A percentile compares a stretch with the other conserved stretches of the same genome.
These are phyloP conservation scores for Tothia fuscella DNA, from an alignment of 2,329 filamentous ascomycete genomes.

Conservation along the genomic window DNA sequence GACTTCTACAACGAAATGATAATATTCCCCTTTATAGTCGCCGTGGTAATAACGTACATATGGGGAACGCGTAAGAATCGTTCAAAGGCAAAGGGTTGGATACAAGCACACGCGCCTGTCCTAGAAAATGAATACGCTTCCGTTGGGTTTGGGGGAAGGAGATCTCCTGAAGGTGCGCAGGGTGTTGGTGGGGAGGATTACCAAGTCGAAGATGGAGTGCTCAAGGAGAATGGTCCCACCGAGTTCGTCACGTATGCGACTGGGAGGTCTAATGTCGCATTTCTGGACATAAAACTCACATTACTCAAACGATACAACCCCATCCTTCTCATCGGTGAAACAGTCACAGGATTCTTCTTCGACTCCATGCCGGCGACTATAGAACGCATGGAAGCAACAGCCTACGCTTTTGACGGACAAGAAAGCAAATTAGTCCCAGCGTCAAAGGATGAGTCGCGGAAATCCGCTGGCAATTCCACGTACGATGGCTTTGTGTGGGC, in stretches of 20 bases:
- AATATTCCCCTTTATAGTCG: slow-evolving; percentile 60
- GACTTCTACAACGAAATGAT: slow-evolving; percentile 85
- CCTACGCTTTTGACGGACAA: slow-evolving; percentile 87
- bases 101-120: slow-evolving; percentile 57
- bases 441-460: slow-evolving; percentile 48
- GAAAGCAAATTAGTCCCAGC: slow-evolving; percentile 64
- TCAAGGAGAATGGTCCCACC: slow-evolving; percentile 79
- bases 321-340: slow-evolving; percentile 53
- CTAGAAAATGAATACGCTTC: slow-evolving; percentile 74
- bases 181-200: slow-evolving; percentile 28
- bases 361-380: slow-evolving; percentile 58
- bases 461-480: slow-evolving; percentile 44
- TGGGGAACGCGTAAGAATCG: slow-evolving; percentile 73
- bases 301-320: slow-evolving; percentile 85
- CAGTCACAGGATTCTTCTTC: slow-evolving; percentile 60
- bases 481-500: slow-evolving; percentile 94
- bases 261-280: slow-evolving; percentile 85
- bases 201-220: slow-evolving; percentile 43
- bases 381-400: slow-evolving; percentile 63
- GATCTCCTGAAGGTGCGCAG: slow-evolving; percentile 29
- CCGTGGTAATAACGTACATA: slow-evolving; percentile 69
- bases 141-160: slow-evolving; percentile 61
- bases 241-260: slow-evolving; percentile 83
- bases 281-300: slow-evolving; percentile 72
- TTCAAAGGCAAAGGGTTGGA: slow-evolving; percentile 68